Evolutionary conservation across 106 monocot genomes (phyloP).

Genomic region (Ottelia alismoides): DNA sequence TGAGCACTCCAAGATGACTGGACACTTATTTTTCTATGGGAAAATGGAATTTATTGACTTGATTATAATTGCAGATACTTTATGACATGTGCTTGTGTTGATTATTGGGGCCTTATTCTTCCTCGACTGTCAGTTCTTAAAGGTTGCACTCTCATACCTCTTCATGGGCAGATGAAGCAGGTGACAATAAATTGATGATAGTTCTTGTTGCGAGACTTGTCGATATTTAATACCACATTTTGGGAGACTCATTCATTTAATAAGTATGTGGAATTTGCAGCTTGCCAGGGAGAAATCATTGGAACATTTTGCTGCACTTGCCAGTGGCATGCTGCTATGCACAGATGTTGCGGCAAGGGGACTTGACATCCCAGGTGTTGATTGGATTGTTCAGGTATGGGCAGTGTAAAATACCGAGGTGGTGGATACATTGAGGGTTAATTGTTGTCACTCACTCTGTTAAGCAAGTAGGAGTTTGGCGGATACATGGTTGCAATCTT

Average conservation of each 20-base stretch:
- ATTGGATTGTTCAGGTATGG: slow-evolving; percentile 86
- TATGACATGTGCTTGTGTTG: slow-evolving; percentile 98
- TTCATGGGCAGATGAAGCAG: slow-evolving; percentile 99
- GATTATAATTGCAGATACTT: slow-evolving; percentile 78
- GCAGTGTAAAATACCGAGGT: too few relatives aligned
- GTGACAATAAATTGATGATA: slow-evolving; percentile 26
- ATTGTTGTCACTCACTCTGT: too few relatives aligned
- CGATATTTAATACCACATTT: too few relatives aligned
- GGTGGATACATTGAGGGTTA: too few relatives aligned
- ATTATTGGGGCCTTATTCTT: slow-evolving; percentile 85
- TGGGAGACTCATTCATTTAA: background rate
- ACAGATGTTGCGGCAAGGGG: slow-evolving; percentile 99
- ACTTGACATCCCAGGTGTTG: slow-evolving; percentile 95
- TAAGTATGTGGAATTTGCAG: slow-evolving; percentile 17
- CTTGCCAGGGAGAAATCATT: slow-evolving; percentile 86
- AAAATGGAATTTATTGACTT: too few relatives aligned
- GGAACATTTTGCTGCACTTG: slow-evolving; percentile 59
- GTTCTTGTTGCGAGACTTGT: too few relatives aligned
- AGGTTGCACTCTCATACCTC: slow-evolving; percentile 46
- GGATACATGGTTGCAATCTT: too few relatives aligned
- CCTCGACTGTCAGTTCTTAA: slow-evolving; percentile 50
- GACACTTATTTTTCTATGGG: too few relatives aligned
- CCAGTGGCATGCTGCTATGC: slow-evolving; percentile 67
- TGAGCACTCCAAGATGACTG: too few relatives aligned
- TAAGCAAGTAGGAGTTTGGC: too few relatives aligned